Evolutionary conservation across 768 basidiomycete species (phyloP).

Genomic region (Crassisporium funariophilum): DNA sequence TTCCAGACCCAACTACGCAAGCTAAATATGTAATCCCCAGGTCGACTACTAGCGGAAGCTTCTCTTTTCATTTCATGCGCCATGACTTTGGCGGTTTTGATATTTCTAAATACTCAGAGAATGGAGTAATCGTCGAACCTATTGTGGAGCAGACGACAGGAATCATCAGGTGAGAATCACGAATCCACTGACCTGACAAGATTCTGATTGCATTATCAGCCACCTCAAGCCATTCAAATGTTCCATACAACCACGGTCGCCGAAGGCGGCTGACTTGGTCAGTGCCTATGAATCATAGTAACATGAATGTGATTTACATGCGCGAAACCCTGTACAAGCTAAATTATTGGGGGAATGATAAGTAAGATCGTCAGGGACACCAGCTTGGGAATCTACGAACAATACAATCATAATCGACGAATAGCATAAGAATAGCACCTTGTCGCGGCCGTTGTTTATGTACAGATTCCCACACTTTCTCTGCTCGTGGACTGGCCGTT

Average conservation of each 20-base stretch:
- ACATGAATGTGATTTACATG: too few species aligned
- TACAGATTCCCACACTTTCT: too few species aligned
- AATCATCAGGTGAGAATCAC: constrained; percentile 41
- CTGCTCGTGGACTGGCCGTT: too few species aligned
- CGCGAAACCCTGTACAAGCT: too few species aligned
- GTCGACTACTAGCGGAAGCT: constrained; percentile 41
- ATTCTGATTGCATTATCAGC: constrained; percentile 20
- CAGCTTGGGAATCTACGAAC: too few species aligned
- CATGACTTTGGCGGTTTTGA: constrained; percentile 45
- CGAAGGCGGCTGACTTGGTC: too few species aligned
- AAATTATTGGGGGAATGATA: too few species aligned
- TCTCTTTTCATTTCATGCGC: constrained; percentile 44
- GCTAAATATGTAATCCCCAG: constrained; percentile 19
- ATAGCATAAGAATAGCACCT: too few species aligned
- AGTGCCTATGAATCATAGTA: too few species aligned
- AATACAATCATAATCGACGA: too few species aligned
- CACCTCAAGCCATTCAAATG: constrained; percentile 46
- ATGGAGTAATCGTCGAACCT: constrained; percentile 33
- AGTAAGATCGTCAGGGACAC: too few species aligned
- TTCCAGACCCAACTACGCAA: not conserved
- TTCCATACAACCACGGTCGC: constrained; percentile 41
- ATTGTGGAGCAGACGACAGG: constrained; percentile 43
- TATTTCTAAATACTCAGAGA: constrained; percentile 32
- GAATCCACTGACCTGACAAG: not conserved
- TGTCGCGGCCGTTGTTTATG: too few species aligned